Evolutionary conservation across 2,329 filamentous ascomycete species (phyloP).

Genomic region (Clonostachys chloroleuca): DNA sequence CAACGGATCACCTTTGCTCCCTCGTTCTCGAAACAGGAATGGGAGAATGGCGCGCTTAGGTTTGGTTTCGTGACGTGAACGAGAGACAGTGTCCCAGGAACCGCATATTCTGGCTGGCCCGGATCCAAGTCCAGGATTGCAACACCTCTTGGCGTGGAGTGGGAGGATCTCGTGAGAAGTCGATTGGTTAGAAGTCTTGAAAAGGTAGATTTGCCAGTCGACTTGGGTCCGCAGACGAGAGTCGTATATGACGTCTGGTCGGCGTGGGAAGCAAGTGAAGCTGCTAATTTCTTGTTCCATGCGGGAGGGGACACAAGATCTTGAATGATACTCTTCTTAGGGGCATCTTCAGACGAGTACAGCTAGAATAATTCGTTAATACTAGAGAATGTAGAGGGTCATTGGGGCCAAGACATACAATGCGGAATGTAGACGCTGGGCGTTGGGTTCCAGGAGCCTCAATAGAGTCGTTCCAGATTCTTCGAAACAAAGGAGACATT

Average conservation of each 20-base stretch:
- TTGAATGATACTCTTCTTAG: slow-evolving; percentile 43
- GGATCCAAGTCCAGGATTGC: slow-evolving; percentile 73
- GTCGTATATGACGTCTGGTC: slow-evolving; percentile 31
- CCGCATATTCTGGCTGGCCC: slow-evolving; percentile 70
- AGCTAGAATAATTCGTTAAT: slow-evolving; percentile 31
- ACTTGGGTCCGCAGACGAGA: slow-evolving; percentile 66
- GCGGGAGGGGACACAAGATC: slow-evolving; percentile 51
- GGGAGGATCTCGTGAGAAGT: slow-evolving; percentile 43
- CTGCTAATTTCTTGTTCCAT: slow-evolving; percentile 57
- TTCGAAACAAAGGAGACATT: slow-evolving; percentile 62
- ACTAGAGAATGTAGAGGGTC: not conserved
- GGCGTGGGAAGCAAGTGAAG: slow-evolving; percentile 25
- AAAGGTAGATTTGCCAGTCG: slow-evolving; percentile 74
- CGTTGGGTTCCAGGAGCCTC: slow-evolving; percentile 7
- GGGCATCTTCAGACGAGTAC: slow-evolving; percentile 45
- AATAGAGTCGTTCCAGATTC: slow-evolving; percentile 55
- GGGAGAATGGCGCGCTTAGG: slow-evolving; percentile 63
- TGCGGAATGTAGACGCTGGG: slow-evolving; percentile 35
- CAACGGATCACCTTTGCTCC: slow-evolving; percentile 44
- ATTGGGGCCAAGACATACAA: slow-evolving; percentile 30
- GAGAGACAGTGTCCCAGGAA: slow-evolving; percentile 67
- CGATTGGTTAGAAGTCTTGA: slow-evolving; percentile 62
- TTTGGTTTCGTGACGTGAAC: slow-evolving; percentile 56
- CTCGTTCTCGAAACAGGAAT: slow-evolving; percentile 33
- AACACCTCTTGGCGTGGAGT: slow-evolving; percentile 20